Conservation (phyloP, 2,329 filamentous ascomycete species). For the Nemania bipapillata region DNA sequence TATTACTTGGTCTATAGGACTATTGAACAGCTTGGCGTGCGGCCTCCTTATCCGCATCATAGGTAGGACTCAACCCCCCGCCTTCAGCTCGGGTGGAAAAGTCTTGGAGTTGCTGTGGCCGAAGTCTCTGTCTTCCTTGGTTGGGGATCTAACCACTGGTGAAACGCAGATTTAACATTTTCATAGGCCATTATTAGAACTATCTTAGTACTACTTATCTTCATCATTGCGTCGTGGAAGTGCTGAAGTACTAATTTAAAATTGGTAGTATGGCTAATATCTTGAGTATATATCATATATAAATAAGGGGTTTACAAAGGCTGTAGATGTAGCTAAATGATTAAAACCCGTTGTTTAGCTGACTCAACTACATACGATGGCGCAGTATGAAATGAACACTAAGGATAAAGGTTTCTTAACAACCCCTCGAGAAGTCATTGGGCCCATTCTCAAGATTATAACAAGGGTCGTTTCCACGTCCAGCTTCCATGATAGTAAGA, state of each 20-base stretch:
- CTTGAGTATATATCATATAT: not conserved
- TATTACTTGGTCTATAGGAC: not conserved
- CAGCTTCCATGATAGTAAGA: constrained; percentile 6
- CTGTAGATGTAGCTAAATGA: no score
- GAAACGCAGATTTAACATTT: not conserved
- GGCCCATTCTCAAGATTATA: not conserved
- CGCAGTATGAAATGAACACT: not conserved
- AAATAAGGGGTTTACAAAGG: no score
- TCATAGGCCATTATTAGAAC: not conserved
- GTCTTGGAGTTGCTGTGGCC: not conserved
- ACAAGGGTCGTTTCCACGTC: not conserved
- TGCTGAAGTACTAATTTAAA: constrained; percentile 1
- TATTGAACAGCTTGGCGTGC: not conserved
- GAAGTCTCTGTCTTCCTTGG: not conserved
- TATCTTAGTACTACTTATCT: not conserved
- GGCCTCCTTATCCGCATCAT: not conserved
- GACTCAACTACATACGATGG: not conserved
- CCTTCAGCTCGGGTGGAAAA: not conserved
- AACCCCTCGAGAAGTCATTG: no score
- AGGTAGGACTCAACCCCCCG: not conserved
- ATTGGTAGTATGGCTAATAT: not conserved
- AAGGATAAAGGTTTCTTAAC: not conserved
- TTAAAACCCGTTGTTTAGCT: not conserved
- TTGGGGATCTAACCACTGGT: not conserved
- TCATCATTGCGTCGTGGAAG: not conserved